These are phyloP conservation scores for Lepidium didymum DNA, from an alignment of 345 rosid genomes.

Conservation along the genomic window DNA sequence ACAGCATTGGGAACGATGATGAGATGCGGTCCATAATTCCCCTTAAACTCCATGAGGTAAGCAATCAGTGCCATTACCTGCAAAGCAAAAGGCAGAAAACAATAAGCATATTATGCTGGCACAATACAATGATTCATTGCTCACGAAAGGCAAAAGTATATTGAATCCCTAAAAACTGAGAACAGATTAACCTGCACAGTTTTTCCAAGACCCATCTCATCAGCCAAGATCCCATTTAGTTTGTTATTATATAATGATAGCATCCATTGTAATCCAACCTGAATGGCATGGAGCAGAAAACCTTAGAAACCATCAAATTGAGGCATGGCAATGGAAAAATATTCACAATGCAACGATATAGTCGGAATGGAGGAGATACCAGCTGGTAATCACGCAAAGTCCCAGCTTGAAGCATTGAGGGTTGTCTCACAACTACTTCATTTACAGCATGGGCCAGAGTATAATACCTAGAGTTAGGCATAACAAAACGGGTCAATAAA, in stretches of 20 bases:
- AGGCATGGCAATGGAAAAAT: conserved; percentile 1
- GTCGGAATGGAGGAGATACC: conserved; percentile 42
- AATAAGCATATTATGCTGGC: not conserved
- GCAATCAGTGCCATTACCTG: conserved; percentile 99
- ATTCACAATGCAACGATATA: not conserved
- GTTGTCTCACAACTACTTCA: conserved; percentile 85
- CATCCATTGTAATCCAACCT: conserved; percentile 99
- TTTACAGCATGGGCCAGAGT: conserved; percentile 97
- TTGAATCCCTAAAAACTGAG: conserved; percentile 1
- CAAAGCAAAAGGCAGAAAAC: conserved; percentile 19
- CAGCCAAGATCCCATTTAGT: conserved; percentile 97
- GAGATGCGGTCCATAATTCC: conserved; percentile 99
- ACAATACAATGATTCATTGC: conserved; percentile 9
- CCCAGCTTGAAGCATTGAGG: conserved; percentile 93
- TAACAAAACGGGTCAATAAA: not conserved
- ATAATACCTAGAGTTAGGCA: conserved; percentile 60
- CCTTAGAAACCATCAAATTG: not conserved
- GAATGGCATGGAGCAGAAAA: conserved; percentile 16
- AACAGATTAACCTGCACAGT: conserved; percentile 81
- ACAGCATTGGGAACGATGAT: conserved; percentile 99
- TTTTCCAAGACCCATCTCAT: conserved; percentile 99
- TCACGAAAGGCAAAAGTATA: not conserved
- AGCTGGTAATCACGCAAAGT: conserved; percentile 97
- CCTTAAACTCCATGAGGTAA: conserved; percentile 98
- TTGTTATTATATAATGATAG: conserved; percentile 97